These are phyloP conservation scores for Phytophthora nicotianae DNA, from an alignment of 352 stramenopile genomes.

Conservation along the genomic window DNA sequence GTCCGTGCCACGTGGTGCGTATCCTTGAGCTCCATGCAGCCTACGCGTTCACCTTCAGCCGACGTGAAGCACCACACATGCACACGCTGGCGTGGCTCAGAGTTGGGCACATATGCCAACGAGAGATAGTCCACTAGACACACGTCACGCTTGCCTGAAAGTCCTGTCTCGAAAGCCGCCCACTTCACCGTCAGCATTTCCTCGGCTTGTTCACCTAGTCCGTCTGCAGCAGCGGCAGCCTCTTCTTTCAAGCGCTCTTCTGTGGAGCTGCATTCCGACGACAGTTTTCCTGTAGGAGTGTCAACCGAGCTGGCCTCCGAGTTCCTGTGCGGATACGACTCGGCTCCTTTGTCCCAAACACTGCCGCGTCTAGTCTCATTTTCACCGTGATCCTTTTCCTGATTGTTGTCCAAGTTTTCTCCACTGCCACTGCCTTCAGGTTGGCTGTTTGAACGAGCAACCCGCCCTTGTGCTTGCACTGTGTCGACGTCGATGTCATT, in stretches of 20 bases:
- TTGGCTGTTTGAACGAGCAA: conserved; percentile 22
- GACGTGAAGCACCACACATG: conserved; percentile 83
- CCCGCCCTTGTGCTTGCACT: conserved; percentile 15
- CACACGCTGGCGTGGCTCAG: conserved; percentile 55
- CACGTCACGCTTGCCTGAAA: conserved; percentile 64
- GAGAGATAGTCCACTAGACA: conserved; percentile 80
- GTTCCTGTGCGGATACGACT: conserved; percentile 21
- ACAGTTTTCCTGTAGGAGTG: conserved; percentile 22
- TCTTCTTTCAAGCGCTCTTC: conserved; percentile 37
- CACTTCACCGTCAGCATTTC: conserved; percentile 80
- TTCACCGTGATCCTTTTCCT: conserved; percentile 29
- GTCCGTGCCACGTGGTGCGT: conserved; percentile 66
- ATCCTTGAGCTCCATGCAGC: conserved; percentile 78
- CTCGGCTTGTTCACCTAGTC: conserved; percentile 41
- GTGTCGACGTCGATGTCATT: conserved; percentile 16
- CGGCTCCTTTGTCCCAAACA: conserved; percentile 30
- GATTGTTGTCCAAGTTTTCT: conserved; percentile 26
- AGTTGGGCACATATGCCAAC: conserved; percentile 65
- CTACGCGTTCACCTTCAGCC: conserved; percentile 73
- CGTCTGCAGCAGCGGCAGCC: conserved; percentile 24
- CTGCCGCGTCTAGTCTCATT: conserved; percentile 28
- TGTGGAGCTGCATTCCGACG: conserved; percentile 27
- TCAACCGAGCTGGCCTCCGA: conserved; percentile 38
- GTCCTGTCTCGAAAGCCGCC: conserved; percentile 67
- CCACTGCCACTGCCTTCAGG: conserved; percentile 28